Evolutionary conservation across 2,329 filamentous ascomycete genomes (phyloP).

Genomic region (Claviceps maximensis): DNA sequence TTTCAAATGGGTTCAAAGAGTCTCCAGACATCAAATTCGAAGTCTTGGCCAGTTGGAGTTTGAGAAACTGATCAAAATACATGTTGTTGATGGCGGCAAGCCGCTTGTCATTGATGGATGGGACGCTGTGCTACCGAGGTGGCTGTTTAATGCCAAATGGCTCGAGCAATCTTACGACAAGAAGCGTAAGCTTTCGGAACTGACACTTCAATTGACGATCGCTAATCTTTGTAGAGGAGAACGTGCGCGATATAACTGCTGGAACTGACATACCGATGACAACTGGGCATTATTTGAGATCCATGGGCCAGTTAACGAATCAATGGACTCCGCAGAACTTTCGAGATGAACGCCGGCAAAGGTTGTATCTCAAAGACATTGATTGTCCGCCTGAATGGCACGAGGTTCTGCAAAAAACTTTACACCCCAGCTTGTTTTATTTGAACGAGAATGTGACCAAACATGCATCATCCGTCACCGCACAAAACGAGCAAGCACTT

Average conservation of each 20-base stretch:
- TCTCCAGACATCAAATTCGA: constrained; percentile 66
- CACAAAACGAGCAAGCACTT: constrained; percentile 10
- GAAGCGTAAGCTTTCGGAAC: constrained; percentile 46
- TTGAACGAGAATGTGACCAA: constrained; percentile 63
- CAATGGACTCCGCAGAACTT: constrained; percentile 69
- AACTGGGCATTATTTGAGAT: constrained; percentile 78
- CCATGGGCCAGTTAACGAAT: constrained; percentile 70
- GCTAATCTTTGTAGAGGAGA: constrained; percentile 49
- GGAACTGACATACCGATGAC: constrained; percentile 71
- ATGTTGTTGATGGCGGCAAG: constrained; percentile 74
- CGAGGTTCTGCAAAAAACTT: constrained; percentile 59
- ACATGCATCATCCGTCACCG: constrained; percentile 7
- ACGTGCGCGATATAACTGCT: constrained; percentile 65
- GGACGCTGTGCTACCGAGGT: constrained; percentile 58
- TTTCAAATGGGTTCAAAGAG: constrained; percentile 74
- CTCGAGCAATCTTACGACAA: constrained; percentile 64
- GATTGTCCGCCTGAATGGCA: constrained; percentile 86
- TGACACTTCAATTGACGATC: constrained; percentile 10
- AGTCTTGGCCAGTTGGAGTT: constrained; percentile 66
- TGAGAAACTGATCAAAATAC: constrained; percentile 69
- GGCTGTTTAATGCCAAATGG: constrained; percentile 72
- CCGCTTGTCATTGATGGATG: constrained; percentile 88
- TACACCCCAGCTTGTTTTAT: constrained; percentile 78
- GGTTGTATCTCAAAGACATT: constrained; percentile 93
- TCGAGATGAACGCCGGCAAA: constrained; percentile 65